A percentile compares a stretch with the other conserved stretches of the same genome.
Evolutionary conservation across 148 eudicot species (phyloP).

Genomic region (Salicornia ramosissima): DNA sequence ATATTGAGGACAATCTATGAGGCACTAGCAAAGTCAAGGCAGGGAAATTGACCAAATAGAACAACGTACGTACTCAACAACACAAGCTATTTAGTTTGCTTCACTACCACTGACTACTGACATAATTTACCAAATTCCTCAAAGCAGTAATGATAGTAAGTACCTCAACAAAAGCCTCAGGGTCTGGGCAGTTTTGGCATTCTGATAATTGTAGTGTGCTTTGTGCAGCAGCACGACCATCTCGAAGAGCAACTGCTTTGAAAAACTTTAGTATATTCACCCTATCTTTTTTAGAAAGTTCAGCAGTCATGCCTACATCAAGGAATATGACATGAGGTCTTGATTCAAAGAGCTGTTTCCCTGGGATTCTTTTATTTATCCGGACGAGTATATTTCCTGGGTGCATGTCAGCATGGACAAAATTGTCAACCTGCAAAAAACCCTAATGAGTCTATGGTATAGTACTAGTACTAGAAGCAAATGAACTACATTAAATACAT

Average conservation of each 20-base stretch:
- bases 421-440: slow-evolving; percentile 77
- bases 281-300: slow-evolving; percentile 63
- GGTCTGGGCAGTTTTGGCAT: slow-evolving; percentile 68
- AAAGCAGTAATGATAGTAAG: neutral
- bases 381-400: slow-evolving; percentile 92
- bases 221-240: slow-evolving; percentile 78
- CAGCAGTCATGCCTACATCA: slow-evolving; percentile 95
- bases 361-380: slow-evolving; percentile 32
- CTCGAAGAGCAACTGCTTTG: slow-evolving; percentile 72
- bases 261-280: slow-evolving; percentile 61
- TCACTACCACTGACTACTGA: neutral
- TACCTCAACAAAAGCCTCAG: slow-evolving; percentile 68
- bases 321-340: slow-evolving; percentile 81
- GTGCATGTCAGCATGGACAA: slow-evolving; percentile 94
- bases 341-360: slow-evolving; percentile 43
- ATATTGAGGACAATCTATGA: no score
- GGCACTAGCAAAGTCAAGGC: neutral
- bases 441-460: neutral
- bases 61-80: neutral
- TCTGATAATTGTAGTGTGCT: slow-evolving; percentile 62
- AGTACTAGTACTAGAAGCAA: neutral
- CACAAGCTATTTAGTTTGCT: neutral
- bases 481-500: neutral
- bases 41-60: neutral
- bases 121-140: neutral